phyloP scores from a whole-genome alignment of 2,329 filamentous ascomycete species.

The Phialophora expanda region DNA sequence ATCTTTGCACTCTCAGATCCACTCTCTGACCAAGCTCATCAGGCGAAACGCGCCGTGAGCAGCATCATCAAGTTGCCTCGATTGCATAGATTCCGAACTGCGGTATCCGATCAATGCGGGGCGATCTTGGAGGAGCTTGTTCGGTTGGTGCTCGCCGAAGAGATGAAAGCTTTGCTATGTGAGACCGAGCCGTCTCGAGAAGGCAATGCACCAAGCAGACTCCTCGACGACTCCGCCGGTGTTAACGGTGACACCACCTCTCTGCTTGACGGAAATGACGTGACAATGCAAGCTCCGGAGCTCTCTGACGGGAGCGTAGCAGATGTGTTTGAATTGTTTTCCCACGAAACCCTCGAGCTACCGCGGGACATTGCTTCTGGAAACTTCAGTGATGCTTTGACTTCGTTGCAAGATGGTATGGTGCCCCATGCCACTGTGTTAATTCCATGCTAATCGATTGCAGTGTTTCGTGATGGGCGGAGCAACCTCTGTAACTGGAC shows the following conservation, averaged over 20 bases:
- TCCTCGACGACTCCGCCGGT: background rate
- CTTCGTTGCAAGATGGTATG: conserved; percentile 33
- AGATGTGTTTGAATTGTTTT: conserved; percentile 8
- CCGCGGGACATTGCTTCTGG: conserved; percentile 25
- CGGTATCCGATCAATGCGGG: conserved; percentile 32
- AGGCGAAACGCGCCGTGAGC: conserved; percentile 50
- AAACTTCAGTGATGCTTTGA: conserved; percentile 33
- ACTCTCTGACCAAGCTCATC: conserved; percentile 51
- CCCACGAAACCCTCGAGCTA: conserved; percentile 15
- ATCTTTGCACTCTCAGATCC: conserved; percentile 53
- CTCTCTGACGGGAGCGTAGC: background rate
- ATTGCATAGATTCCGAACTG: conserved; percentile 27
- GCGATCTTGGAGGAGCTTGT: conserved; percentile 32
- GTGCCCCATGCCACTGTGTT: background rate
- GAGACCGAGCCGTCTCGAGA: conserved; percentile 13
- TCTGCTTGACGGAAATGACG: background rate
- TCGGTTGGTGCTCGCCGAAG: conserved; percentile 29
- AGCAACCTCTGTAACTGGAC: conserved; percentile 6
- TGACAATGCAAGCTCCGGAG: background rate
- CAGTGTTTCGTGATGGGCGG: conserved; percentile 28
- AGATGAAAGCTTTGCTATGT: conserved; percentile 30
- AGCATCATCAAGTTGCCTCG: conserved; percentile 32
- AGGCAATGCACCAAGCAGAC: background rate
- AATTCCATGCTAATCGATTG: background rate
- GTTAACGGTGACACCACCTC: background rate